These are phyloP conservation scores for Hypocrella siamensis DNA, from an alignment of 2,329 filamentous ascomycete species.

Conservation along the genomic window DNA sequence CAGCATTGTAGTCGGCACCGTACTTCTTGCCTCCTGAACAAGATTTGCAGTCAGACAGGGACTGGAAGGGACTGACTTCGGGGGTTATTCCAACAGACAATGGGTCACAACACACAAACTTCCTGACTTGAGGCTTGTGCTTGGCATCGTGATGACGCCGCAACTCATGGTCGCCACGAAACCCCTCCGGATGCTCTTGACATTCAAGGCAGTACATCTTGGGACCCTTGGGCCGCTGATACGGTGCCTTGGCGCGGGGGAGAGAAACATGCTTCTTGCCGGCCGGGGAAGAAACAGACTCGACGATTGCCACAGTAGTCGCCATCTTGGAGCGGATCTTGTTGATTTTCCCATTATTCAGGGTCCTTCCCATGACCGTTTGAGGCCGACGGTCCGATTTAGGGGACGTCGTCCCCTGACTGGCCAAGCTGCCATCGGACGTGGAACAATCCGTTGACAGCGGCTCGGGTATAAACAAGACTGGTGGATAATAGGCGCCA, in stretches of 20 bases:
- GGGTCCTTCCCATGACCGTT: constrained; percentile 29
- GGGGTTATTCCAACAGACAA: constrained; percentile 19
- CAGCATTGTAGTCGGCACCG: constrained; percentile 86
- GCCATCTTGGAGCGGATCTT: constrained; percentile 30
- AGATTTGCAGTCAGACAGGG: constrained; percentile 69
- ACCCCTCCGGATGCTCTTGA: constrained; percentile 58
- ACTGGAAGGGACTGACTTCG: constrained; percentile 37
- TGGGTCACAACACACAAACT: constrained; percentile 44
- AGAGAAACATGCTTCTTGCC: too few species aligned
- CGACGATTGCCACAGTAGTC: too few species aligned
- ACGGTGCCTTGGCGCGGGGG: constrained; percentile 25
- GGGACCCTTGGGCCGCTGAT: constrained; percentile 49
- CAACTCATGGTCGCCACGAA: constrained; percentile 75
- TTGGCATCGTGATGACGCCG: constrained; percentile 49
- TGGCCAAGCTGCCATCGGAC: constrained; percentile 26
- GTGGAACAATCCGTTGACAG: constrained; percentile 29
- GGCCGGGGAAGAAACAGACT: too few species aligned
- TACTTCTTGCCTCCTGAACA: constrained; percentile 68
- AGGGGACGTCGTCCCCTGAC: constrained; percentile 28
- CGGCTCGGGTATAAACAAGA: neutral
- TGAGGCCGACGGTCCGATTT: constrained; percentile 28
- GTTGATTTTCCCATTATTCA: constrained; percentile 22
- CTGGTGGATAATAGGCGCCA: constrained; percentile 12
- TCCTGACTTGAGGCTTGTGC: constrained; percentile 42
- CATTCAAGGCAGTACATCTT: constrained; percentile 60